These are phyloP conservation scores for Calonectria honghensis DNA, from an alignment of 2,329 filamentous ascomycete species.

Conservation along the genomic window DNA sequence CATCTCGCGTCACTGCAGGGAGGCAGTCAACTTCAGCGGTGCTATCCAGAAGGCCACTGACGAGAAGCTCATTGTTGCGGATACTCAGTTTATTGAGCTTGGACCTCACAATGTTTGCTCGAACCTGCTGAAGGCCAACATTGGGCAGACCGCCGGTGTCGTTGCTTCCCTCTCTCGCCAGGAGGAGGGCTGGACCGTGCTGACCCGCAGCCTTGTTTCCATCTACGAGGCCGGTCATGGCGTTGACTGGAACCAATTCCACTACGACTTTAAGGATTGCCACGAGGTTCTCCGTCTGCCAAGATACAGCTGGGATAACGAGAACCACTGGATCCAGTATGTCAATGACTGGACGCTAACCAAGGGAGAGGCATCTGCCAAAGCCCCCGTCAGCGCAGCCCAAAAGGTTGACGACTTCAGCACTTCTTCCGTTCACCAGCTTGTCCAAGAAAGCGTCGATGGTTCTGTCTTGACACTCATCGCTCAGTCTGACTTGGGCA, in stretches of 20 bases:
- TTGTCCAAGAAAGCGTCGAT: constrained; percentile 37
- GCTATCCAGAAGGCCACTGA: constrained; percentile 18
- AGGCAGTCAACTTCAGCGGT: constrained; percentile 21
- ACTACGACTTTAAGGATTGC: constrained; percentile 66
- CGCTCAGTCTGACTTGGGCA: constrained; percentile 23
- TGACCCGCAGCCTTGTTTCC: constrained; percentile 8
- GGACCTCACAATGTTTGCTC: constrained; percentile 32
- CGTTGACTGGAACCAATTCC: constrained; percentile 72
- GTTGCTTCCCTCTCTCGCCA: constrained; percentile 18
- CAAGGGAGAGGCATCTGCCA: constrained; percentile 71
- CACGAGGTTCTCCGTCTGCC: constrained; percentile 77
- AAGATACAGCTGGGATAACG: constrained; percentile 81
- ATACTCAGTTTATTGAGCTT: constrained; percentile 25
- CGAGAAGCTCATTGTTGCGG: constrained; percentile 6
- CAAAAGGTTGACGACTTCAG: constrained; percentile 71
- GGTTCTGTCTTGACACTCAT: constrained; percentile 19
- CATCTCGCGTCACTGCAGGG: constrained; percentile 13
- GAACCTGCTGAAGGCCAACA: neutral
- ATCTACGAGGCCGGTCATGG: constrained; percentile 24
- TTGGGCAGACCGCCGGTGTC: constrained; percentile 1
- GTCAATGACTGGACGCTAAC: constrained; percentile 81
- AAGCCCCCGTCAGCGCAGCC: neutral
- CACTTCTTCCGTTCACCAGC: constrained; percentile 43
- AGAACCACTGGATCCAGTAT: constrained; percentile 80
- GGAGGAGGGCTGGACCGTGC: constrained; percentile 9